phyloP scores from a whole-genome alignment of 2,329 filamentous ascomycete species.

The Neofusicoccum sp. region DNA sequence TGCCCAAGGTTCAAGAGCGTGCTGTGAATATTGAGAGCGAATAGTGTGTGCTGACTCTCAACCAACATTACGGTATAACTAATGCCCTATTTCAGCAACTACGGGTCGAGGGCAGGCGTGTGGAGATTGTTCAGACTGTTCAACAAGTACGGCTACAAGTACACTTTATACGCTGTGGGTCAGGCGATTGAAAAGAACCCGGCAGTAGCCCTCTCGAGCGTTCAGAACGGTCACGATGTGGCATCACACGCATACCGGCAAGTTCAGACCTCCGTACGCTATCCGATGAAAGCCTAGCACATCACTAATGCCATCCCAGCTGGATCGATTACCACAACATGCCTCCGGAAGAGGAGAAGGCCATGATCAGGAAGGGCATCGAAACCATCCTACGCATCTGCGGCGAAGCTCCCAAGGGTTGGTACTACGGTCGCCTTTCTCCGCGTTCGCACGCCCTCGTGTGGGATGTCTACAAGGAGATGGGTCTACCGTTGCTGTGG shows the following conservation, averaged over 20 bases:
- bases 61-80: not conserved
- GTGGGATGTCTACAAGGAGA: slow-evolving; percentile 52
- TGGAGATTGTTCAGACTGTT: slow-evolving; percentile 53
- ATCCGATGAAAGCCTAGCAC: not conserved
- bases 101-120: slow-evolving; percentile 49
- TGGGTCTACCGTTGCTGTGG: slow-evolving; percentile 52
- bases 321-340: slow-evolving; percentile 54
- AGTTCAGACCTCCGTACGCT: too few relatives aligned
- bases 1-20: slow-evolving; percentile 42
- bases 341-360: slow-evolving; percentile 47
- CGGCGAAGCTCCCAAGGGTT: slow-evolving; percentile 49
- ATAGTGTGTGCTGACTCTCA: slow-evolving; percentile 28
- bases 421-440: slow-evolving; percentile 50
- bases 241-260: slow-evolving; percentile 39
- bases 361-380: slow-evolving; percentile 47
- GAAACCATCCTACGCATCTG: slow-evolving; percentile 42
- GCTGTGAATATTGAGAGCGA: slow-evolving; percentile 49
- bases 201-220: slow-evolving; percentile 47
- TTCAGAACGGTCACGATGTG: slow-evolving; percentile 52
- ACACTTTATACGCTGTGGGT: slow-evolving; percentile 52
- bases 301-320: slow-evolving; percentile 22
- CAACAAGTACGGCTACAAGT: slow-evolving; percentile 49
- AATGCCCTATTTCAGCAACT: slow-evolving; percentile 36
- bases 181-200: slow-evolving; percentile 50
- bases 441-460: slow-evolving; percentile 48